These are phyloP conservation scores for Pythium monospermum DNA, from an alignment of 352 stramenopile species.

Conservation along the genomic window DNA sequence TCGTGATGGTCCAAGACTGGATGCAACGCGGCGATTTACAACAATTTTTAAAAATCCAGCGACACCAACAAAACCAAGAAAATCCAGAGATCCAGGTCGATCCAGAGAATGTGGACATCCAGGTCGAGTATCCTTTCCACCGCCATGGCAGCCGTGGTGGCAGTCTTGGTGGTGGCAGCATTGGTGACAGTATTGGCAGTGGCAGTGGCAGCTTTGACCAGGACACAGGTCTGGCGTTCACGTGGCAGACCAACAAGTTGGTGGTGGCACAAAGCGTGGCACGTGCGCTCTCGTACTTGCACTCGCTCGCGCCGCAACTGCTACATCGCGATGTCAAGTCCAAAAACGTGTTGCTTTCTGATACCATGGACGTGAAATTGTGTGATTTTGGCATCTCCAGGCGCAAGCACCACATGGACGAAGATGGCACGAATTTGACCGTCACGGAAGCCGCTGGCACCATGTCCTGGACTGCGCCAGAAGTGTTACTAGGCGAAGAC, in stretches of 20 bases:
- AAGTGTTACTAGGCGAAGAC: slow-evolving; percentile 55
- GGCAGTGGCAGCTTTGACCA: slow-evolving; percentile 5
- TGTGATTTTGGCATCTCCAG: slow-evolving; percentile 48
- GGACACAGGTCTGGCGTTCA: slow-evolving; percentile 27
- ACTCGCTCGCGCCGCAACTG: slow-evolving; percentile 66
- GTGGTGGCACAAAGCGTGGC: slow-evolving; percentile 50
- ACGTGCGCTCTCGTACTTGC: slow-evolving; percentile 73
- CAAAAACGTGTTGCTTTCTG: slow-evolving; percentile 78
- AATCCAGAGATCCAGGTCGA: background rate
- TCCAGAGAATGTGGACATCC: background rate
- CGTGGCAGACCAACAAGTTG: slow-evolving; percentile 48
- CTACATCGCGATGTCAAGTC: slow-evolving; percentile 87
- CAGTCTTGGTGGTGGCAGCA: slow-evolving; percentile 10
- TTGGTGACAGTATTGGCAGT: slow-evolving; percentile 14
- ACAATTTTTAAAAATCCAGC: slow-evolving; percentile 32
- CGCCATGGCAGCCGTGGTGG: too few species aligned
- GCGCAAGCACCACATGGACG: slow-evolving; percentile 36
- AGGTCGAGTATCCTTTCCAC: background rate
- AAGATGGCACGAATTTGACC: slow-evolving; percentile 46
- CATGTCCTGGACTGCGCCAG: slow-evolving; percentile 60
- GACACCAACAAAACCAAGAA: slow-evolving; percentile 1
- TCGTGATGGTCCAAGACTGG: slow-evolving; percentile 71
- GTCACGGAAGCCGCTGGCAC: slow-evolving; percentile 45
- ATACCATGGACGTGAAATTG: slow-evolving; percentile 44
- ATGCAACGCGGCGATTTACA: slow-evolving; percentile 67